Base-by-base conservation (phyloP, 768 basidiomycete genomes). In the Pulveroboletus ravenelii region DNA sequence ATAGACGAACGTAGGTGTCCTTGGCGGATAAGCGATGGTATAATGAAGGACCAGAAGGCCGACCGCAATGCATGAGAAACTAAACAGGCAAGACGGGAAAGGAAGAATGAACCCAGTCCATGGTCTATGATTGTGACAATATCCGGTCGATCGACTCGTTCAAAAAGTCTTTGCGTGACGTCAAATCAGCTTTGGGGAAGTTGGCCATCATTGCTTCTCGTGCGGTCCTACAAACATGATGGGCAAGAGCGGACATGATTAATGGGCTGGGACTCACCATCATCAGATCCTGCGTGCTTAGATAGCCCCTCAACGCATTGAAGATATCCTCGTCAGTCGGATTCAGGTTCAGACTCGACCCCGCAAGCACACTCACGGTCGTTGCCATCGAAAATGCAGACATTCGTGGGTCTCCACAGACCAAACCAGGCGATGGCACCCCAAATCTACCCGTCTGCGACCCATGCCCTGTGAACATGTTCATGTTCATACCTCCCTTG, bases 231-330 rank as follows among this genome's bases (percentile, higher is more conserved):
- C n/a, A 5, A 35, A 3, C 29, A 23, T 23, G 14, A 41, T 41
- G 9, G 45, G 15, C 42, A 50, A 41, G 34, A 6, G 35, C 31
- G 51, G 45, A 45, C 30, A 51, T 47, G n/a, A 55, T 18, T 13
- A 30, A 50, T 20, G 31, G 25, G 25, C 48, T n/a, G 53, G 49
- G 3, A 74, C 89, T 68, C 62, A 96, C 91, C 49, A 83, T 87
- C 94, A 96, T 95, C 63, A 96, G 69, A 68, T 97, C 93, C 70
- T 95, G 93, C 14, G 87, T 90, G 55, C 91, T 88, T 59, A 97
- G 67, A 64, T 93, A 94, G 54, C 80, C 82, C 55, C 89, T 78
- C 47, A 98, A 69, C n/a, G 90, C 87, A 38, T 70, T 79, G 66
- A 91, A 80, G 10, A 98, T 71, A 53, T 95, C 93, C 20, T 93